Conservation (phyloP, 2,329 filamentous ascomycete species). For the Ophiostoma quercus region DNA sequence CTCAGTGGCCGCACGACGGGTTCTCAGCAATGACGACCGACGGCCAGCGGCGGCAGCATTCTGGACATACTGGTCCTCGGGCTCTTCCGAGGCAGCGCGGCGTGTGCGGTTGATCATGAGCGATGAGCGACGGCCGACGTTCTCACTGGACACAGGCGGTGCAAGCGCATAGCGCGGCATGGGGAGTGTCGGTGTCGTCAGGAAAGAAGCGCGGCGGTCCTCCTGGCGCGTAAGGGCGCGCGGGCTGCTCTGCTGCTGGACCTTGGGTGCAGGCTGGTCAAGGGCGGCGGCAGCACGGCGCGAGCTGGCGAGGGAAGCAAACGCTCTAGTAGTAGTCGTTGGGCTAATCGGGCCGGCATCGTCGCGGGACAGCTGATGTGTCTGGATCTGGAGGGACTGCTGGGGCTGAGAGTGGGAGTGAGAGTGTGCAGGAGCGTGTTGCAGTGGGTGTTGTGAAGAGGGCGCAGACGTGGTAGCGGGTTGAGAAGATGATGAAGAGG, state of each 20-base stretch:
- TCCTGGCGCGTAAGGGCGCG: slow-evolving; percentile 40
- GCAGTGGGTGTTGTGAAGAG: background rate
- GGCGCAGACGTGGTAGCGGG: background rate
- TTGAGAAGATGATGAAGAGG: background rate
- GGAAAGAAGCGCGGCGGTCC: slow-evolving; percentile 47
- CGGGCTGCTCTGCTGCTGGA: slow-evolving; percentile 34
- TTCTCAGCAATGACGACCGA: slow-evolving; percentile 39
- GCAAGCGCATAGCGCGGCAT: slow-evolving; percentile 41
- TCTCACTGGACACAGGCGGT: slow-evolving; percentile 41
- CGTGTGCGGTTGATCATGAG: slow-evolving; percentile 41
- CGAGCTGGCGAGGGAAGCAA: slow-evolving; percentile 22
- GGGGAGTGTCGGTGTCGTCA: slow-evolving; percentile 43
- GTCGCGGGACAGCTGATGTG: slow-evolving; percentile 27
- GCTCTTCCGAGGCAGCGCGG: slow-evolving; percentile 46
- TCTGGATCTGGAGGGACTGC: slow-evolving; percentile 15
- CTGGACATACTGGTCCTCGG: slow-evolving; percentile 35
- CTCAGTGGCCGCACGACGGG: slow-evolving; percentile 43
- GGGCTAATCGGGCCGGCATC: slow-evolving; percentile 26
- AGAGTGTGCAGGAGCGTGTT: background rate
- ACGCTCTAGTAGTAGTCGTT: slow-evolving; percentile 21
- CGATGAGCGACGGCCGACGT: slow-evolving; percentile 49
- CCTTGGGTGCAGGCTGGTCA: slow-evolving; percentile 29
- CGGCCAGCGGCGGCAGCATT: slow-evolving; percentile 32
- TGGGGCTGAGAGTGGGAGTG: slow-evolving; percentile 10
- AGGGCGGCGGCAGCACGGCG: slow-evolving; percentile 20